Conservation (phyloP, 352 stramenopile species). For the Halophytophthora polymorphica region DNA sequence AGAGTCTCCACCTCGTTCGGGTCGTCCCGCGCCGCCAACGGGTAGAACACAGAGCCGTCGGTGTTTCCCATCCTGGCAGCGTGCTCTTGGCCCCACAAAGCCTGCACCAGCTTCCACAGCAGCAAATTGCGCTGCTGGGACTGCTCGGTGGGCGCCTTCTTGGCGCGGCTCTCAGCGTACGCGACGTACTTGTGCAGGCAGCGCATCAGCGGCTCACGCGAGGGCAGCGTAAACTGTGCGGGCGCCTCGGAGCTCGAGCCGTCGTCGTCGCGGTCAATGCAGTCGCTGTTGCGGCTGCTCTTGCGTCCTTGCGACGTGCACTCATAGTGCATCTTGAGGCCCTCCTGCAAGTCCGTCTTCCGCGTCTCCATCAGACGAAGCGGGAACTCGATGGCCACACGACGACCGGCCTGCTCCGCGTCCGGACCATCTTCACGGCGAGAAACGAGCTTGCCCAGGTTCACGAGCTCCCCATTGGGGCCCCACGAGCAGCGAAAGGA, state of each 20-base stretch:
- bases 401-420: conserved; percentile 16
- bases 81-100: conserved; percentile 79
- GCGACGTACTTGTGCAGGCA: conserved; percentile 63
- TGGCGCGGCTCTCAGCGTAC: conserved; percentile 33
- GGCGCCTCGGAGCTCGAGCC: conserved; percentile 21
- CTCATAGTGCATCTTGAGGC: conserved; percentile 56
- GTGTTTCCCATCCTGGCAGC: conserved; percentile 22
- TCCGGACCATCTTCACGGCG: conserved; percentile 14
- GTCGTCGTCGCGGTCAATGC: conserved; percentile 21
- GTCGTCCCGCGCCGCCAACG: conserved; percentile 57
- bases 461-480: conserved; percentile 70
- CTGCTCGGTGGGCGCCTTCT: conserved; percentile 7
- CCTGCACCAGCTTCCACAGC: conserved; percentile 72
- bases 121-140: conserved; percentile 25
- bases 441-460: conserved; percentile 46
- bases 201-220: conserved; percentile 41
- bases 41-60: conserved; percentile 28
- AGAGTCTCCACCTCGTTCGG: conserved; percentile 58
- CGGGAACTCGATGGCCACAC: conserved; percentile 55
- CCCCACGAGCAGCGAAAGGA: conserved; percentile 84
- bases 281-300: conserved; percentile 6
- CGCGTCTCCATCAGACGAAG: conserved; percentile 31
- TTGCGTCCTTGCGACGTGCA: conserved; percentile 34
- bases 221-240: conserved; percentile 43
- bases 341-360: conserved; percentile 46